Conservation (phyloP, 176 grass and related monocot species). For the Triticum dicoccoides region DNA sequence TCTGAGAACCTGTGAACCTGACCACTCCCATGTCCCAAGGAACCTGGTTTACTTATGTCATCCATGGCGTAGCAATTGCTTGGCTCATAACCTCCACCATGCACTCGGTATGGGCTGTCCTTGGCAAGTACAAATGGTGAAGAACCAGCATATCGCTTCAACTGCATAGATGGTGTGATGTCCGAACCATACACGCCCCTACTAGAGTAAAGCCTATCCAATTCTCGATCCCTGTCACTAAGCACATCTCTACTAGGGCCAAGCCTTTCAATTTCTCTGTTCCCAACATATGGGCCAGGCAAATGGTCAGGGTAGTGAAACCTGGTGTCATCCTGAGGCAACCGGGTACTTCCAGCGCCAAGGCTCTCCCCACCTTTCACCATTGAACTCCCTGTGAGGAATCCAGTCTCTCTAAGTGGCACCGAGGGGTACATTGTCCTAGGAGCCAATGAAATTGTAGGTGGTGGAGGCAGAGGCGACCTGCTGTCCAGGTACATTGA, state of each 20-base stretch:
- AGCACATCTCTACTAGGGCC: constrained; percentile 20
- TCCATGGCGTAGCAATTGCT: constrained; percentile 25
- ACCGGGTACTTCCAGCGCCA: not conserved
- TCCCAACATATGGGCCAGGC: constrained; percentile 18
- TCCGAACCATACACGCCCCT: constrained; percentile 35
- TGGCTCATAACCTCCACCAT: constrained; percentile 17
- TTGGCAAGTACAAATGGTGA: constrained; percentile 48
- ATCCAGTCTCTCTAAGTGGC: constrained; percentile 25
- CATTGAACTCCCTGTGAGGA: not conserved
- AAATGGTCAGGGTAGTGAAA: constrained; percentile 23
- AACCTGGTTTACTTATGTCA: constrained; percentile 38
- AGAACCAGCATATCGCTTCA: constrained; percentile 45
- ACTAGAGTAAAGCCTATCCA: constrained; percentile 37
- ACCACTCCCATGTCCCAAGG: constrained; percentile 23
- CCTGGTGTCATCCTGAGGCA: not conserved
- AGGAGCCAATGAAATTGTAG: not conserved
- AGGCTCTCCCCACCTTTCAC: constrained; percentile 20
- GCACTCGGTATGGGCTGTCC: constrained; percentile 17
- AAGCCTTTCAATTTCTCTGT: constrained; percentile 34
- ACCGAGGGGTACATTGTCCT: constrained; percentile 18
- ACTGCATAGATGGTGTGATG: constrained; percentile 8
- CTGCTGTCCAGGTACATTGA: constrained; percentile 25
- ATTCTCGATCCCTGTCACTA: constrained; percentile 33
- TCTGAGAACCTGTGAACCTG: constrained; percentile 35
- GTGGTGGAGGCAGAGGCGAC: not conserved